Evolutionary conservation across 768 basidiomycete genomes (phyloP), one percentile per base, ranked within the genome.

Genomic region (Mycena polygramma): DNA sequence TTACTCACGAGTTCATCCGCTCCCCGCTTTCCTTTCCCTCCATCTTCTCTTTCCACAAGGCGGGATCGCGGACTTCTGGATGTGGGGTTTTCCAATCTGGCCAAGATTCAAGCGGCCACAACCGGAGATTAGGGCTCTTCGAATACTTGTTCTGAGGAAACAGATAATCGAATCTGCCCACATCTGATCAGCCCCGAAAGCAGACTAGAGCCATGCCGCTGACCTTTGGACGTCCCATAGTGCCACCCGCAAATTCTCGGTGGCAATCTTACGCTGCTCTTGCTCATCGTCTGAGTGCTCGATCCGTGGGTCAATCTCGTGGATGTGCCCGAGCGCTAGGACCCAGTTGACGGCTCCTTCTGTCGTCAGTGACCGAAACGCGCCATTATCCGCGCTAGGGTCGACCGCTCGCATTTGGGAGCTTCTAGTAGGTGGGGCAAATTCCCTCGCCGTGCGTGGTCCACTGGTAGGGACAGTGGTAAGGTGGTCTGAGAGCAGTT

Each of bases 191-290:
- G 20, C 45, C 22, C 2, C 13, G 15, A 24, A 53, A 13, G 30
- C 30, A 35, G 10, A 7, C 10, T 17, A 4, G 9, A 30, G 22
- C 24, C 20, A 57, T 1, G 35, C 13, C 4, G 22, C 36, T 4
- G 17, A 58, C 43, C 74, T 60, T 59, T 75, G 72, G 26, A 64
- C 52, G 55, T 75, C 74, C 70, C 70, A 75, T 1, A 75, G 61
- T 8, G 65, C 60, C 46, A 60, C 26, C 7, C 70, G 60, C 14
- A 75, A 65, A 17, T 70, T 61, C 14, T 52, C 53, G 20, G 53
- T 30, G 20, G 62, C 64, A 26, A 65, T 48, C 10, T 46, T 53
- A 26, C 11, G 66, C 63, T 20, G 70, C 69, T 26, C 48, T 30
- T 57, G 41, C 45, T 30, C 62, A 20, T 46, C 59, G 46, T 9